These are phyloP conservation scores for Neopestalotiopsis sp. DNA, from an alignment of 2,329 filamentous ascomycete species.

Conservation along the genomic window DNA sequence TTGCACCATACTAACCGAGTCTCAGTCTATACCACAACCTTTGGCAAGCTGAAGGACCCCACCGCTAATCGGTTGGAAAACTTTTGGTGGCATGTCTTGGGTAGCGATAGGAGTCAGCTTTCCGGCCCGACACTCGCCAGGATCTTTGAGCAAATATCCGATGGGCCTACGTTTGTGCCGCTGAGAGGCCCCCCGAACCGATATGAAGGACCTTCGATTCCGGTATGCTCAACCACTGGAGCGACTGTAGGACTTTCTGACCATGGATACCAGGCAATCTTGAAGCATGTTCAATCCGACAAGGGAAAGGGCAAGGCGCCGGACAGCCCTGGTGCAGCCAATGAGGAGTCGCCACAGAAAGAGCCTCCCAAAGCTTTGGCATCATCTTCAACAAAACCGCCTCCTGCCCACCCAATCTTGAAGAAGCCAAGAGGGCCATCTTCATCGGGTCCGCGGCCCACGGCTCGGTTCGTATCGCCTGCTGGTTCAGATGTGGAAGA, in stretches of 20 bases:
- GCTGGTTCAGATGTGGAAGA: slow-evolving; percentile 52
- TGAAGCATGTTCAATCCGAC: background rate
- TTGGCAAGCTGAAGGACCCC: slow-evolving; percentile 63
- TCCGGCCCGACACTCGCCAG: slow-evolving; percentile 58
- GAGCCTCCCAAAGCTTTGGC: slow-evolving; percentile 31
- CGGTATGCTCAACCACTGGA: slow-evolving; percentile 44
- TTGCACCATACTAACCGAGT: slow-evolving; percentile 23
- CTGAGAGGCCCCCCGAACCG: slow-evolving; percentile 57
- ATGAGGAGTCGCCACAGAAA: slow-evolving; percentile 27
- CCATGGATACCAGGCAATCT: background rate
- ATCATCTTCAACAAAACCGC: slow-evolving; percentile 51
- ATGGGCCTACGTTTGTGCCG: slow-evolving; percentile 61
- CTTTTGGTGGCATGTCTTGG: slow-evolving; percentile 71
- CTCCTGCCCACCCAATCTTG: slow-evolving; percentile 61
- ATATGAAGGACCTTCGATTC: slow-evolving; percentile 49
- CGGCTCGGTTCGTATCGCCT: slow-evolving; percentile 64
- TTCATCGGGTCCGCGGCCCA: slow-evolving; percentile 58
- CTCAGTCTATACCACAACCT: slow-evolving; percentile 65
- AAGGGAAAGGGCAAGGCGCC: slow-evolving; percentile 17
- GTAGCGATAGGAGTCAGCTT: slow-evolving; percentile 59
- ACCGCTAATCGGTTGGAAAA: slow-evolving; percentile 67
- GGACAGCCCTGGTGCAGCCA: slow-evolving; percentile 10
- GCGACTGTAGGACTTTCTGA: background rate
- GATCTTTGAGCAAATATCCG: slow-evolving; percentile 63
- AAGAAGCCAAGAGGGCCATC: slow-evolving; percentile 64